A percentile compares a stretch with the other conserved stretches of the same genome.
Evolutionary conservation across 768 basidiomycete species (phyloP).

Genomic region (Lentinula detonsa): DNA sequence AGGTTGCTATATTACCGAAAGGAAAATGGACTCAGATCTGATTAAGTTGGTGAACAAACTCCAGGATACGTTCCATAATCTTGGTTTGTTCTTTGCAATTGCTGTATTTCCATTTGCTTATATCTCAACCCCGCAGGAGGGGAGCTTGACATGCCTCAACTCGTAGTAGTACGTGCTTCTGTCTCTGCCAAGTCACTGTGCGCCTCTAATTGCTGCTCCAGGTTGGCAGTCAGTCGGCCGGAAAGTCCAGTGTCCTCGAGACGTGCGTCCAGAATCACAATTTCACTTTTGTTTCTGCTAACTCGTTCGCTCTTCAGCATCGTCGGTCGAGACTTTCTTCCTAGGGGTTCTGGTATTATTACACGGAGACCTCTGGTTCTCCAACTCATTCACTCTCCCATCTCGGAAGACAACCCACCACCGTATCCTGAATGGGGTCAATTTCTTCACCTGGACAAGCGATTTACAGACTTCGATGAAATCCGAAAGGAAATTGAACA

Average conservation of each 20-base stretch:
- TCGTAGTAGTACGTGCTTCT: constrained; percentile 66
- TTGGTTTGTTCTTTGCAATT: constrained; percentile 48
- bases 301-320: constrained; percentile 45
- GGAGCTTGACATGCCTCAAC: constrained; percentile 89
- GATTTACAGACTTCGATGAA: constrained; percentile 94
- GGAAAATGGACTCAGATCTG: constrained; percentile 84
- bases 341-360: constrained; percentile 89
- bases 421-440: constrained; percentile 87
- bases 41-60: constrained; percentile 94
- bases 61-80: constrained; percentile 87
- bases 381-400: constrained; percentile 90
- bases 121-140: constrained; percentile 47
- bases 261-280: constrained; percentile 52
- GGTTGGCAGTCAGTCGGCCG: constrained; percentile 96
- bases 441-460: constrained; percentile 93
- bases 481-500: constrained; percentile 96
- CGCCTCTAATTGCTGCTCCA: constrained; percentile 24
- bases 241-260: constrained; percentile 94
- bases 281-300: constrained; percentile 1
- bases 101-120: constrained; percentile 3
- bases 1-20: background rate
- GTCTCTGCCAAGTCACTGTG: constrained; percentile 15
- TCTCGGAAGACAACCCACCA: constrained; percentile 41
- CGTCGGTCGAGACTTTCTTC: constrained; percentile 89
- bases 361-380: constrained; percentile 93